Evolutionary conservation across 1,284 basidiomycete genomes (phyloP), one percentile per base, ranked within the genome.

Genomic region (Trichosporon coremiiforme): DNA sequence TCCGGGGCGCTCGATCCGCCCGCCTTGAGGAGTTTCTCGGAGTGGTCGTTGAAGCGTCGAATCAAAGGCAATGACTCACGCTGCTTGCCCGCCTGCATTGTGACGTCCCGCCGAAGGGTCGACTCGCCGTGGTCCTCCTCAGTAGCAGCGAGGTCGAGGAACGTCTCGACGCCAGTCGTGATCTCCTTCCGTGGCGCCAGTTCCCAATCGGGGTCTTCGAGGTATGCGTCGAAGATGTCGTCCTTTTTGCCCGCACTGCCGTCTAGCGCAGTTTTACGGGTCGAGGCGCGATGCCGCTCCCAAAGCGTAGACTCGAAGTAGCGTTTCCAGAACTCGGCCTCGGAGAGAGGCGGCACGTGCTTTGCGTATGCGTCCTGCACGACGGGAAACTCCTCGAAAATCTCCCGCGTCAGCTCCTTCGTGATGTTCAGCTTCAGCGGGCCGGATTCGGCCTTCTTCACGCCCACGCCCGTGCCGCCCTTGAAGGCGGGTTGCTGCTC

Each of bases 341-440:
- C 94, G 35, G 89, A 89, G 60, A 98, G 69, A 2, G 62, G 77
- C 12, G 95, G 95, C 0, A 99, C 96, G 75, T 95, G 94, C 78
- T 97, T 95, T 70, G 87, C 90, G 79, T 96, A 98, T 0, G 95
- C 95, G 78, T 90, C 91, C 64, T 91, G 90, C 7, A 99, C 93
- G 38, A 98, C 91, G 1, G 97, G 96, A 79, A 95, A 98, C 85
- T 98, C 95, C 75, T 98, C 95, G 77, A 99, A 99, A 64, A 99
- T 94, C 78, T 98, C 95, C 75, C 92, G 89, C 50, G 96, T 92
- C 47, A 98, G 86, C 81, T 96, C 94, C 7, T 93, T 93, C 1
- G 95, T 96, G 71, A 99, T 90, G 75, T 91, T 89, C 73, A 98
- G 57, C 20, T 78, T 74, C 15, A 75, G 70, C 10, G 79, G 79